A percentile compares a stretch with the other conserved stretches of the same genome.
These are phyloP conservation scores for Aspergillus tanneri DNA, from an alignment of 2,329 filamentous ascomycete species.

Conservation along the genomic window DNA sequence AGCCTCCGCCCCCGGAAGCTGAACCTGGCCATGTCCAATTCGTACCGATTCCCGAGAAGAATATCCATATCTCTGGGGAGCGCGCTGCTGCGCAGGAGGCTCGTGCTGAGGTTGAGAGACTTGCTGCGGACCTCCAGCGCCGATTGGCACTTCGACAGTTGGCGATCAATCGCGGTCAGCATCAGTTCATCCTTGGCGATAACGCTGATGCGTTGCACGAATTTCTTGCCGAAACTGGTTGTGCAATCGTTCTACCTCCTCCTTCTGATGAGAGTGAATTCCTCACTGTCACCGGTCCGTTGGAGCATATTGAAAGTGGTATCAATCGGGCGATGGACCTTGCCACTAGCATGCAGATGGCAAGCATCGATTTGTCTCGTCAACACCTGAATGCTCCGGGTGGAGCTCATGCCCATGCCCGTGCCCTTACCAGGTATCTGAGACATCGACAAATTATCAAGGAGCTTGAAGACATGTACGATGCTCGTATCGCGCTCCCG, in stretches of 20 bases:
- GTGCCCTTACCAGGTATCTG: slow-evolving; percentile 83
- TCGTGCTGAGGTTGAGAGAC: slow-evolving; percentile 75
- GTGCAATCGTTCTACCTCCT: slow-evolving; percentile 78
- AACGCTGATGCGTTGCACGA: slow-evolving; percentile 76
- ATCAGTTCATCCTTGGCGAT: slow-evolving; percentile 92
- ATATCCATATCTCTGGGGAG: slow-evolving; percentile 85
- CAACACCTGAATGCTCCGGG: slow-evolving; percentile 72
- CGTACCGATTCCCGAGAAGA: slow-evolving; percentile 67
- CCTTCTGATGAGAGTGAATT: slow-evolving; percentile 75
- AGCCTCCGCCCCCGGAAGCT: slow-evolving; percentile 64
- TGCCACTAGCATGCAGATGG: slow-evolving; percentile 81
- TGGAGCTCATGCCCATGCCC: slow-evolving; percentile 75
- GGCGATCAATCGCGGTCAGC: slow-evolving; percentile 78
- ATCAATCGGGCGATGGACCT: slow-evolving; percentile 84
- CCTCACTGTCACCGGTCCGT: slow-evolving; percentile 79
- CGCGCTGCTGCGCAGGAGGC: slow-evolving; percentile 76
- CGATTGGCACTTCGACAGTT: slow-evolving; percentile 76
- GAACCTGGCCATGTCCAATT: slow-evolving; percentile 69
- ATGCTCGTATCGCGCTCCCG: slow-evolving; percentile 84
- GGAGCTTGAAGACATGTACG: slow-evolving; percentile 74
- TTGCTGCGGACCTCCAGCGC: slow-evolving; percentile 71
- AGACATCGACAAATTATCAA: slow-evolving; percentile 77
- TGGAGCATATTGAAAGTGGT: slow-evolving; percentile 69
- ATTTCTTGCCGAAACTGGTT: slow-evolving; percentile 88
- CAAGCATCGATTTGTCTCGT: slow-evolving; percentile 76